A percentile compares a stretch with the other conserved stretches of the same genome.
Conservation (phyloP, 2,329 filamentous ascomycete species). For the Pseudonectria buxi region DNA sequence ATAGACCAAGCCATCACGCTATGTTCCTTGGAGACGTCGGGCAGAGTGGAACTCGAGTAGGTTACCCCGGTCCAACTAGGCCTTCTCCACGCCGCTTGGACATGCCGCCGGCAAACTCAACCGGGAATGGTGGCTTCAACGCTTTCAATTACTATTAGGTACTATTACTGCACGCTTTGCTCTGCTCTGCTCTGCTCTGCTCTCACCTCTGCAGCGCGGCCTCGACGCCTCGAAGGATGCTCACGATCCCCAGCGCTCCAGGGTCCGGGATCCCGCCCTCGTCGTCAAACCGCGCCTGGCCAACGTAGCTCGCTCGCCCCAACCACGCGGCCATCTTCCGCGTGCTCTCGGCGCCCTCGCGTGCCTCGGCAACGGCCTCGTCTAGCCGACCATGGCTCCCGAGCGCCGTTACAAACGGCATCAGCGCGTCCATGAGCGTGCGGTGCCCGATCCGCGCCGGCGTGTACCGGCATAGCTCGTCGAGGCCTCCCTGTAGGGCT, state of each 20-base stretch:
- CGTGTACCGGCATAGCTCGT: conserved; percentile 46
- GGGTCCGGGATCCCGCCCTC: conserved; percentile 52
- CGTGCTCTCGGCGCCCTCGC: conserved; percentile 52
- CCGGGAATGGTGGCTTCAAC: conserved; percentile 1
- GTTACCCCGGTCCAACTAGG: too few species aligned
- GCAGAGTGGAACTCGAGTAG: too few species aligned
- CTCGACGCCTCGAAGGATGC: conserved; percentile 14
- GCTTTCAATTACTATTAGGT: neutral
- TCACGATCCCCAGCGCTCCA: conserved; percentile 40
- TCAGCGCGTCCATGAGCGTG: conserved; percentile 65
- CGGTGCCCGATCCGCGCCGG: conserved; percentile 65
- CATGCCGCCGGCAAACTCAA: conserved; percentile 8
- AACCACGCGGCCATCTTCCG: conserved; percentile 68
- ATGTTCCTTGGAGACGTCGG: too few species aligned
- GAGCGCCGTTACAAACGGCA: conserved; percentile 60
- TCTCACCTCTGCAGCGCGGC: conserved; percentile 3
- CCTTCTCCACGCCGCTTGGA: conserved; percentile 5
- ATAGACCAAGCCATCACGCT: too few species aligned
- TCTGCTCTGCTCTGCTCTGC: too few species aligned
- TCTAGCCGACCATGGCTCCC: conserved; percentile 42
- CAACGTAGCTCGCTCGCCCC: conserved; percentile 69
- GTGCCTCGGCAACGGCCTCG: conserved; percentile 27
- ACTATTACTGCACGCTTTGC: neutral
- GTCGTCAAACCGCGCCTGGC: conserved; percentile 55
- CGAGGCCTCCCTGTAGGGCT: conserved; percentile 12